Evolutionary conservation across 2,329 filamentous ascomycete species (phyloP).

Genomic region (Trichoderma asperellum): DNA sequence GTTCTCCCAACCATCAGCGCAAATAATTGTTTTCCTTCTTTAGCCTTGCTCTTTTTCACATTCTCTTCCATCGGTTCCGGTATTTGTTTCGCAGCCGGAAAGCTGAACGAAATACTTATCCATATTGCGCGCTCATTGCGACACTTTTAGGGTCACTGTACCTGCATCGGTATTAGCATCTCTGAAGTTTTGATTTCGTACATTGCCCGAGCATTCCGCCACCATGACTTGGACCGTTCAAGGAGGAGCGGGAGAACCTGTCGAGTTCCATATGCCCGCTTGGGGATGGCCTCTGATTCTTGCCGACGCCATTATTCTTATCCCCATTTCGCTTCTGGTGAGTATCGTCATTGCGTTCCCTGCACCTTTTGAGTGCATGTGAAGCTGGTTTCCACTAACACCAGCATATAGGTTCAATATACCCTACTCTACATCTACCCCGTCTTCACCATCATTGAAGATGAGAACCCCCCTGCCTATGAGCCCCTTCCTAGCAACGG

Average conservation of each 20-base stretch:
- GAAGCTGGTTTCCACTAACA: background rate
- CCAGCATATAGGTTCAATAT: slow-evolving; percentile 50
- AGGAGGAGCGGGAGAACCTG: slow-evolving; percentile 45
- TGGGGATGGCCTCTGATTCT: slow-evolving; percentile 49
- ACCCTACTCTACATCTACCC: slow-evolving; percentile 56
- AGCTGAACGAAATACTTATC: background rate
- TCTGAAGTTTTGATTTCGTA: background rate
- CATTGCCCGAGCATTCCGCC: slow-evolving; percentile 11
- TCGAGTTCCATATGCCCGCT: slow-evolving; percentile 41
- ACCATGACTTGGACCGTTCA: slow-evolving; percentile 33
- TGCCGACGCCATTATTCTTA: slow-evolving; percentile 49
- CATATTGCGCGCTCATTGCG: background rate
- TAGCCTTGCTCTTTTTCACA: slow-evolving; percentile 4
- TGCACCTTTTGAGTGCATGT: background rate
- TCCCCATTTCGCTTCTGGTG: slow-evolving; percentile 52
- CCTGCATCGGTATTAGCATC: background rate
- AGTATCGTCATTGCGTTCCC: slow-evolving; percentile 29
- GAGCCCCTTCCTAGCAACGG: slow-evolving; percentile 45
- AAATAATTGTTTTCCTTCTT: slow-evolving; percentile 13
- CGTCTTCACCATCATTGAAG: slow-evolving; percentile 61
- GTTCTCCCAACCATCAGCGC: background rate
- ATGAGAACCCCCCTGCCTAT: slow-evolving; percentile 60
- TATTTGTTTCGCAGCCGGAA: background rate
- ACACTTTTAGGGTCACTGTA: background rate
- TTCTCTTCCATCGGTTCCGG: background rate